Evolutionary conservation across 129 eudicot species (phyloP).

Genomic region (Ambrosia artemisiifolia): DNA sequence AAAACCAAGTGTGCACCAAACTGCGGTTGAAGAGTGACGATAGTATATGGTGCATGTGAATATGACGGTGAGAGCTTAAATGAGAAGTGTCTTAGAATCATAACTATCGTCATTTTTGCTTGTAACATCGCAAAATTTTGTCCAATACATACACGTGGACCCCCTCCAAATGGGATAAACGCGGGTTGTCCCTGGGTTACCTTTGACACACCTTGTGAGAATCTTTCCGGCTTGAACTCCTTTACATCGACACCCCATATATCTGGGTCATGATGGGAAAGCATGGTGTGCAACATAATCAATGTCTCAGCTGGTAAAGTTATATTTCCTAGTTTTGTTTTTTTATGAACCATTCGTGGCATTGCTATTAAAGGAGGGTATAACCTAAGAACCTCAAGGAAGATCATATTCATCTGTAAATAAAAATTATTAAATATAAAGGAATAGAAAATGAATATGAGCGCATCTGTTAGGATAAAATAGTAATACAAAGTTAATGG

Average conservation of each 20-base stretch:
- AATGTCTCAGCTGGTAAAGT: not conserved
- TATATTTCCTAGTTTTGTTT: conserved; percentile 12
- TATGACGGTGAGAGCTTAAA: no score
- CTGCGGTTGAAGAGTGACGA: no score
- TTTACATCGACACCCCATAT: conserved; percentile 4
- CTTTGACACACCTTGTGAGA: not conserved
- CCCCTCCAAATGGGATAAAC: conserved; percentile 13
- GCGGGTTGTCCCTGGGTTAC: not conserved
- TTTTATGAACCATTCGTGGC: conserved; percentile 18
- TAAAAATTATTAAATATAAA: no score
- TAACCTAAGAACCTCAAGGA: conserved; percentile 22
- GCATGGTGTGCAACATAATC: conserved; percentile 2
- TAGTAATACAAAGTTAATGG: not conserved
- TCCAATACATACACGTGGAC: conserved; percentile 13
- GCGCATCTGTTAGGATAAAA: not conserved
- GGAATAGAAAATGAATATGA: not conserved
- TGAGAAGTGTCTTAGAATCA: not conserved
- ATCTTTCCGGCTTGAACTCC: conserved; percentile 7
- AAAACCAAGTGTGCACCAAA: no score
- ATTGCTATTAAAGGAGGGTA: conserved; percentile 12
- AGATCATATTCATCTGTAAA: conserved; percentile 10
- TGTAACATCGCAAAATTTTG: conserved; percentile 8
- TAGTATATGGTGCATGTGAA: no score
- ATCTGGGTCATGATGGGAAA: conserved; percentile 10
- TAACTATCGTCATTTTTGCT: conserved; percentile 3